A percentile compares a stretch with the other conserved stretches of the same genome.
Evolutionary conservation across 2,329 filamentous ascomycete genomes (phyloP).

Genomic region (Chaetomiaceae sp.): DNA sequence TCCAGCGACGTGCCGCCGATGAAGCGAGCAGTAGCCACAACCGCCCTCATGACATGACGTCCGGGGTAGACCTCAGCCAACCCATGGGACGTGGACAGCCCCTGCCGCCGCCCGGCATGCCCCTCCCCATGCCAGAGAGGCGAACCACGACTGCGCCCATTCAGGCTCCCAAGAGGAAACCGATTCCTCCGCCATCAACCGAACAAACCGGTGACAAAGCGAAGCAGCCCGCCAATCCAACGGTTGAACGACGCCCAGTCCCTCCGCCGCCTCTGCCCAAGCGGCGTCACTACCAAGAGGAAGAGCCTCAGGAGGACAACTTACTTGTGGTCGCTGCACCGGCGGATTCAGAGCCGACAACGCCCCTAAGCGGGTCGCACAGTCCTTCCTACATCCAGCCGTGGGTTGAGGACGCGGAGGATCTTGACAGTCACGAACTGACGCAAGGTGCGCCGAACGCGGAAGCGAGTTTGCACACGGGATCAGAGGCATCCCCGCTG

Average conservation of each 20-base stretch:
- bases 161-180: conserved; percentile 59
- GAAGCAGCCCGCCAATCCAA: conserved; percentile 14
- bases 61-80: conserved; percentile 44
- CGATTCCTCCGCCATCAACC: conserved; percentile 40
- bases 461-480: neutral
- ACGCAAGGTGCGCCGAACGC: neutral
- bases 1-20: conserved; percentile 44
- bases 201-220: conserved; percentile 7
- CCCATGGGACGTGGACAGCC: conserved; percentile 81
- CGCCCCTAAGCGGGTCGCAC: conserved; percentile 39
- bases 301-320: conserved; percentile 34
- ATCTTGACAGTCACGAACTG: conserved; percentile 5
- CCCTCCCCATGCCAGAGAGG: conserved; percentile 63
- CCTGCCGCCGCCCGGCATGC: conserved; percentile 72
- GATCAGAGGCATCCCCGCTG: neutral
- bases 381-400: conserved; percentile 25
- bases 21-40: conserved; percentile 25
- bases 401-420: conserved; percentile 32
- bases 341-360: conserved; percentile 53
- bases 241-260: conserved; percentile 21
- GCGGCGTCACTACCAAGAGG: conserved; percentile 30
- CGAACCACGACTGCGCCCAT: conserved; percentile 52
- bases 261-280: conserved; percentile 44
- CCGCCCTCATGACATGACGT: conserved; percentile 11
- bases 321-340: conserved; percentile 62